A percentile compares a stretch with the other conserved stretches of the same genome.
Evolutionary conservation across 2,329 filamentous ascomycete genomes (phyloP).

Genomic region (Domatiomyces globalis): DNA sequence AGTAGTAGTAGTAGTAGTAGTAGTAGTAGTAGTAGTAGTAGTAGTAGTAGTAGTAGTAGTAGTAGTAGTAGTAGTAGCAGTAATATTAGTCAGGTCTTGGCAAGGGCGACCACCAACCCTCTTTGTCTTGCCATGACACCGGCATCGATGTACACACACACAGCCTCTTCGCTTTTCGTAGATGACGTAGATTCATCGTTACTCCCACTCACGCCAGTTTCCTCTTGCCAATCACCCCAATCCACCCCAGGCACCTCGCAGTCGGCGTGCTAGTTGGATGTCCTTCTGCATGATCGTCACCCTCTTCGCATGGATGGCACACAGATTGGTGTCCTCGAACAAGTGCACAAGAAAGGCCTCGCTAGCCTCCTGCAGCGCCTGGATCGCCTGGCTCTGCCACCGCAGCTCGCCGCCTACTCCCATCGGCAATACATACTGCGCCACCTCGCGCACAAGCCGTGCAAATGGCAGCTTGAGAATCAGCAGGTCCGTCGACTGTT

Average conservation of each 20-base stretch:
- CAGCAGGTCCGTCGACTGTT: conserved; percentile 76
- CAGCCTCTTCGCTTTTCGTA: too few relatives aligned
- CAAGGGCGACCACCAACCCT: too few relatives aligned
- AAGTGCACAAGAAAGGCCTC: conserved; percentile 91
- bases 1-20: too few relatives aligned
- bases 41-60: too few relatives aligned
- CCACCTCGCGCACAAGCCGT: conserved; percentile 38
- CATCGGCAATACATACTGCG: conserved; percentile 44
- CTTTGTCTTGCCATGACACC: too few relatives aligned
- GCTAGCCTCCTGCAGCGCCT: conserved; percentile 85
- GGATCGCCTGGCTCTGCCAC: conserved; percentile 93
- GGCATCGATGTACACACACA: too few relatives aligned
- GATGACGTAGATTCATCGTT: too few relatives aligned
- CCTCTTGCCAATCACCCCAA: conserved; percentile 33
- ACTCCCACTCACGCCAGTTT: not conserved
- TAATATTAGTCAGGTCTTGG: too few relatives aligned
- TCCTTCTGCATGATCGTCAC: conserved; percentile 98
- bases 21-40: too few relatives aligned
- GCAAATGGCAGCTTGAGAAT: conserved; percentile 46
- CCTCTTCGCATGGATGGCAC: conserved; percentile 90
- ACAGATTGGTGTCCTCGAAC: conserved; percentile 94
- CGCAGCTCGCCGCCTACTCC: conserved; percentile 54
- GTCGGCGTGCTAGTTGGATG: conserved; percentile 76
- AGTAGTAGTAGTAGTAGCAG: too few relatives aligned
- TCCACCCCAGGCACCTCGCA: conserved; percentile 65